Evolutionary conservation across 2,329 filamentous ascomycete species (phyloP).

Genomic region (Hypoxylon sp.): DNA sequence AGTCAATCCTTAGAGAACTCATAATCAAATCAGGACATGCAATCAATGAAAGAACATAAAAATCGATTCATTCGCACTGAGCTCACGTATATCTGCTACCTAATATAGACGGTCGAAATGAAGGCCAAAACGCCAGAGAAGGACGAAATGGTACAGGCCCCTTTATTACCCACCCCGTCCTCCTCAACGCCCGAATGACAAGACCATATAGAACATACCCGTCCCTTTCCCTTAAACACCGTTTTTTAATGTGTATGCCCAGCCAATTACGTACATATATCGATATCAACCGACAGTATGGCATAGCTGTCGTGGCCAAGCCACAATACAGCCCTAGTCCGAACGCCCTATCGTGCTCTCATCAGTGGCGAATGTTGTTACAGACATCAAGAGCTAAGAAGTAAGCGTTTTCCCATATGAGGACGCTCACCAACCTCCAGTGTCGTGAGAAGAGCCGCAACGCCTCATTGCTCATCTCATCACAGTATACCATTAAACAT

Average conservation of each 20-base stretch:
- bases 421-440: slow-evolving; percentile 31
- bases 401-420: slow-evolving; percentile 21
- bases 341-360: slow-evolving; percentile 50
- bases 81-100: slow-evolving; percentile 42
- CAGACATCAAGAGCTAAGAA: slow-evolving; percentile 48
- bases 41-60: slow-evolving; percentile 5
- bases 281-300: slow-evolving; percentile 38
- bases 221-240: slow-evolving; percentile 54
- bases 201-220: slow-evolving; percentile 42
- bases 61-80: slow-evolving; percentile 22
- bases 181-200: slow-evolving; percentile 43
- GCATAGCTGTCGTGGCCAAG: slow-evolving; percentile 35
- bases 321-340: slow-evolving; percentile 46
- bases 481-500: slow-evolving; percentile 32
- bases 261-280: slow-evolving; percentile 50
- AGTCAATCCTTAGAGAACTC: too few relatives aligned
- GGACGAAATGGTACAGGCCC: slow-evolving; percentile 26
- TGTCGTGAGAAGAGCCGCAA: slow-evolving; percentile 41
- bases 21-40: background rate
- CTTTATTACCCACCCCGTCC: slow-evolving; percentile 34
- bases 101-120: slow-evolving; percentile 42
- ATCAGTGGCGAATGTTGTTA: slow-evolving; percentile 55
- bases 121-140: slow-evolving; percentile 37
- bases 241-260: slow-evolving; percentile 61
- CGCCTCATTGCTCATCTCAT: slow-evolving; percentile 33